phyloP scores from a whole-genome alignment of 495 filamentous ascomycete genomes.

The Penicillium psychrofluorescens region DNA sequence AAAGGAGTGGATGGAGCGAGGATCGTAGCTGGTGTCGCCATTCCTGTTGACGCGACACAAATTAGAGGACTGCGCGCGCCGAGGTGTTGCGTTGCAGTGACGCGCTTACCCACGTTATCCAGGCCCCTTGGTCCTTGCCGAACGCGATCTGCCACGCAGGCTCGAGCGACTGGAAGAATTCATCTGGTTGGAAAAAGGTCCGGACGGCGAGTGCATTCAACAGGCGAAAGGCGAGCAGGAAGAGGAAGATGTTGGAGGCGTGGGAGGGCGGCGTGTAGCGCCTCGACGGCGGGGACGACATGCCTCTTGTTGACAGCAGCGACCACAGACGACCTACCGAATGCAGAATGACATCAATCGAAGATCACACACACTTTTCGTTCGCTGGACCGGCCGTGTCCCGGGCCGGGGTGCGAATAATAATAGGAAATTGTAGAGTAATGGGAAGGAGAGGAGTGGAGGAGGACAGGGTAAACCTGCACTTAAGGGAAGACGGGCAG shows the following conservation, averaged over 20 bases:
- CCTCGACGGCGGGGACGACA: background rate
- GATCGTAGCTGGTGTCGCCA: constrained; percentile 88
- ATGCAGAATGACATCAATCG: no score
- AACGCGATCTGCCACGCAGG: constrained; percentile 91
- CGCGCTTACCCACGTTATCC: constrained; percentile 85
- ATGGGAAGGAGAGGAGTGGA: background rate
- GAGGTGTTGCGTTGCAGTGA: constrained; percentile 3
- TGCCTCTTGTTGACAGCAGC: no score
- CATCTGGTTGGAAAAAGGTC: constrained; percentile 99
- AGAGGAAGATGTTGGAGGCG: constrained; percentile 40
- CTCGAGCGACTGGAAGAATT: constrained; percentile 94
- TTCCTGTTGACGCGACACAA: constrained; percentile 54
- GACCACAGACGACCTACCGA: no score
- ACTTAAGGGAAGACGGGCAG: constrained; percentile 2
- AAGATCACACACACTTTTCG: no score
- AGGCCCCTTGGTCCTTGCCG: constrained; percentile 67
- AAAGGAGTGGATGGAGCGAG: constrained; percentile 82
- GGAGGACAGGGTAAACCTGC: no score
- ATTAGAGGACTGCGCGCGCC: background rate
- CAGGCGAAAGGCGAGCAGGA: constrained; percentile 70
- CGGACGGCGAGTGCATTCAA: constrained; percentile 74
- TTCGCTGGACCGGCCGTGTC: no score
- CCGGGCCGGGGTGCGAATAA: no score
- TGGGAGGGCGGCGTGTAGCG: background rate
- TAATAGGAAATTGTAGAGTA: background rate